These are phyloP conservation scores for Penicillium paxilli DNA, from an alignment of 495 filamentous ascomycete species.

Conservation along the genomic window DNA sequence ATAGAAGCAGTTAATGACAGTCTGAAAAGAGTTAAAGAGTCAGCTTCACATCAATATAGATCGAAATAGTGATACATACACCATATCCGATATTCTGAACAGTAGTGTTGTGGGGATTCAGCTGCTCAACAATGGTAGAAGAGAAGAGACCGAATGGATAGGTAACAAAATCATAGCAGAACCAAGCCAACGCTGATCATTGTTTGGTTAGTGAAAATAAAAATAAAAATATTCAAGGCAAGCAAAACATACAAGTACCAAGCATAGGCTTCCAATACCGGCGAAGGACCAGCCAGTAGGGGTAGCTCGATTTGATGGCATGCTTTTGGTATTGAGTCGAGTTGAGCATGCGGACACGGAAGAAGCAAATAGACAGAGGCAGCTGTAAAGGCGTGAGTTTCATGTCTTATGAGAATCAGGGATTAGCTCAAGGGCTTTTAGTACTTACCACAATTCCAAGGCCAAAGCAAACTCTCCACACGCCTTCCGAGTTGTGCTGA, in stretches of 20 bases:
- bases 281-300: conserved; percentile 32
- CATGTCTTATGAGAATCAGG: too few relatives aligned
- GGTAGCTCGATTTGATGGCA: conserved; percentile 33
- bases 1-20: conserved; percentile 50
- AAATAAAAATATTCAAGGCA: not conserved
- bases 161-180: conserved; percentile 44
- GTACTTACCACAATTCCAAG: conserved; percentile 32
- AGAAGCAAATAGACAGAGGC: conserved; percentile 37
- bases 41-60: not conserved
- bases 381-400: too few relatives aligned
- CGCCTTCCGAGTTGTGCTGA: conserved; percentile 21
- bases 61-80: conserved; percentile 12
- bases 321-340: conserved; percentile 37
- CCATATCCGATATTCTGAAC: conserved; percentile 47
- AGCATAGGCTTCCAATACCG: conserved; percentile 43
- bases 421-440: too few relatives aligned
- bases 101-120: conserved; percentile 40
- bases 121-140: conserved; percentile 34
- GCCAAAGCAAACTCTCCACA: conserved; percentile 40
- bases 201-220: not conserved
- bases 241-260: conserved; percentile 31
- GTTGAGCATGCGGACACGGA: conserved; percentile 39
- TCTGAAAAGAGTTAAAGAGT: conserved; percentile 13
- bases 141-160: conserved; percentile 43
- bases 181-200: conserved; percentile 32